phyloP scores from a whole-genome alignment of 1,284 basidiomycete species.

The Trametes polyzona region DNA sequence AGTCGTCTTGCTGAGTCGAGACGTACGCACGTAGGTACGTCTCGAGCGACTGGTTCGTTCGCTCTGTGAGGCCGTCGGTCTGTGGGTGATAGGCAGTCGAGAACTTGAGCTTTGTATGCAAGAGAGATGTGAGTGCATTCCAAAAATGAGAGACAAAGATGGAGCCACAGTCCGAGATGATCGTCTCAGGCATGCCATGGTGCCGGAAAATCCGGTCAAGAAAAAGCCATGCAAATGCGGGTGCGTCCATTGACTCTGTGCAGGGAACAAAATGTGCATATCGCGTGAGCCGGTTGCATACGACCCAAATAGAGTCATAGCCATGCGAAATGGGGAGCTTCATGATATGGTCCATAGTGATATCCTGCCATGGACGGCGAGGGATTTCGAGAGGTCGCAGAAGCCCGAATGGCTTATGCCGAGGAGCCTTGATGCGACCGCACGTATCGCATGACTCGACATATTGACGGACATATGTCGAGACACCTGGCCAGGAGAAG shows the following conservation, averaged over 20 bases:
- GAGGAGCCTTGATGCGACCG: slow-evolving; percentile 27
- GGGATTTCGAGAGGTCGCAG: slow-evolving; percentile 30
- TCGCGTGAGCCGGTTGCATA: slow-evolving; percentile 29
- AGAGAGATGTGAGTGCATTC: slow-evolving; percentile 26
- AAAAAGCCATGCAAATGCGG: slow-evolving; percentile 33
- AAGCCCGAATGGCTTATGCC: slow-evolving; percentile 30
- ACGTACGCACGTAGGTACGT: slow-evolving; percentile 41
- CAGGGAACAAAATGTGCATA: slow-evolving; percentile 37
- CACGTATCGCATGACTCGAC: slow-evolving; percentile 33
- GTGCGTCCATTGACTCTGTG: slow-evolving; percentile 30
- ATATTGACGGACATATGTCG: slow-evolving; percentile 26
- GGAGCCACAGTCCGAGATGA: slow-evolving; percentile 40
- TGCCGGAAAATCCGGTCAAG: slow-evolving; percentile 35
- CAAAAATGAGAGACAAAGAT: slow-evolving; percentile 40
- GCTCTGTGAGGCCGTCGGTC: slow-evolving; percentile 33
- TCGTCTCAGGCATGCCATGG: slow-evolving; percentile 37
- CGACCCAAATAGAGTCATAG: slow-evolving; percentile 41
- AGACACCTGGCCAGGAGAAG: slow-evolving; percentile 34
- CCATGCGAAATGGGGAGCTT: slow-evolving; percentile 37
- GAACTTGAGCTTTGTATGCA: slow-evolving; percentile 13
- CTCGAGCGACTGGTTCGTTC: slow-evolving; percentile 47
- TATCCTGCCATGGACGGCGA: slow-evolving; percentile 36
- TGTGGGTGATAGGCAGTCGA: slow-evolving; percentile 42
- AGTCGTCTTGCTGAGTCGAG: slow-evolving; percentile 49
- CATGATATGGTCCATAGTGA: slow-evolving; percentile 44